These are phyloP conservation scores for Dinochytrium kinnereticum DNA, from an alignment of 371 early-diverging fungal genomes.

Conservation along the genomic window DNA sequence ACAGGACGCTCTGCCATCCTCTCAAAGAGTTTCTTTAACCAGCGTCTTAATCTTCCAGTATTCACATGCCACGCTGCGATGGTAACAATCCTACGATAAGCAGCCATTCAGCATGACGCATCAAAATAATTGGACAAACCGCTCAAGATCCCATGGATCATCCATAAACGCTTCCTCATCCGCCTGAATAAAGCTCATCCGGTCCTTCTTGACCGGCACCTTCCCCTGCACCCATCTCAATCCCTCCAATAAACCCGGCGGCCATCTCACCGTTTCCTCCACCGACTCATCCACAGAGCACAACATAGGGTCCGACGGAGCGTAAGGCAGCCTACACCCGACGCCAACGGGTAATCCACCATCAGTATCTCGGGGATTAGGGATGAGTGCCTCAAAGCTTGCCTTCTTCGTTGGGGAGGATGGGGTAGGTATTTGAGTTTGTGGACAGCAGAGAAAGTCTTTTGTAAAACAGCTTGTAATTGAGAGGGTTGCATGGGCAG, in stretches of 20 bases:
- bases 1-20: background rate
- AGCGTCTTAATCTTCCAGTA: background rate
- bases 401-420: background rate
- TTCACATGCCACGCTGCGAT: background rate
- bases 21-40: background rate
- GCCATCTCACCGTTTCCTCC: background rate
- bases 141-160: background rate
- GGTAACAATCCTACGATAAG: background rate
- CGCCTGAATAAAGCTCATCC: background rate
- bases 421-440: background rate
- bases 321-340: background rate
- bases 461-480: background rate
- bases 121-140: background rate
- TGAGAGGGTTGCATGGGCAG: background rate
- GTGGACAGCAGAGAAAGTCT: background rate
- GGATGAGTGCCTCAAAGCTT: background rate
- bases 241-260: background rate
- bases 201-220: background rate
- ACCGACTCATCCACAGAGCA: background rate
- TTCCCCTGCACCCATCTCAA: background rate
- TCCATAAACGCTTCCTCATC: background rate
- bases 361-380: background rate
- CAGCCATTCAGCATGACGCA: background rate
- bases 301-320: background rate
- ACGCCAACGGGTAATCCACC: background rate